phyloP scores from a whole-genome alignment of 495 filamentous ascomycete genomes.

The Wilcoxina mikolae region DNA sequence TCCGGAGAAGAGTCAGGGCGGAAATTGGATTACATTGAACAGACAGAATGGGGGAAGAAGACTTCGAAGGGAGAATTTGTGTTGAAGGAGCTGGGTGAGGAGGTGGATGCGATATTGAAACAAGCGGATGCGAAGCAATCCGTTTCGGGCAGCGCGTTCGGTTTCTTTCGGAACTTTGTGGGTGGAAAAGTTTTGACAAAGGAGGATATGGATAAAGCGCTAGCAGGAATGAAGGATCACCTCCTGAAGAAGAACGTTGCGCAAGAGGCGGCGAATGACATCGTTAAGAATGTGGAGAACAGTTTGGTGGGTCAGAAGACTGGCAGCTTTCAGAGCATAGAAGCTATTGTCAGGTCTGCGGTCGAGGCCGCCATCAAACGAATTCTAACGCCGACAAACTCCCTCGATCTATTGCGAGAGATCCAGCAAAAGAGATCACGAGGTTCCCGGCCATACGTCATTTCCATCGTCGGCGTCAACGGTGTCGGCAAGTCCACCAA shows the following conservation, averaged over 20 bases:
- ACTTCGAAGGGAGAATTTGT: conserved; percentile 86
- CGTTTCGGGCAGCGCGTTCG: conserved; percentile 30
- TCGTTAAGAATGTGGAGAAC: conserved; percentile 80
- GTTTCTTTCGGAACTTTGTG: conserved; percentile 83
- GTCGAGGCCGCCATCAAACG: conserved; percentile 84
- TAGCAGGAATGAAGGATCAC: conserved; percentile 93
- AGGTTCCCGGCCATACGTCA: conserved; percentile 65
- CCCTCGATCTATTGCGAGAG: conserved; percentile 83
- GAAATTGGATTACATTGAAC: conserved; percentile 54
- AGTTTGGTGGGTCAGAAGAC: conserved; percentile 86
- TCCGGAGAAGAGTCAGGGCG: conserved; percentile 31
- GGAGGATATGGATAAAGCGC: conserved; percentile 71
- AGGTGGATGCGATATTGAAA: conserved; percentile 78
- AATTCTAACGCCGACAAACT: conserved; percentile 89
- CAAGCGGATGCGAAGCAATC: conserved; percentile 50
- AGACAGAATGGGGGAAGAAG: conserved; percentile 65
- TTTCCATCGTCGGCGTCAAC: conserved; percentile 95
- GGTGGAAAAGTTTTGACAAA: conserved; percentile 84
- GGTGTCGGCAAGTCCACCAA: conserved; percentile 97
- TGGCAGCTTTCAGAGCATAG: conserved; percentile 76
- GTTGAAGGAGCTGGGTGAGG: conserved; percentile 79
- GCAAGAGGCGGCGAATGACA: conserved; percentile 75
- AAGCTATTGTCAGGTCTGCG: conserved; percentile 61
- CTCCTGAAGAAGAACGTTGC: conserved; percentile 92
- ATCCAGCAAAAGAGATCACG: conserved; percentile 59